These are phyloP conservation scores for Ophiostoma perfectum DNA, from an alignment of 2,329 filamentous ascomycete genomes.

Conservation along the genomic window DNA sequence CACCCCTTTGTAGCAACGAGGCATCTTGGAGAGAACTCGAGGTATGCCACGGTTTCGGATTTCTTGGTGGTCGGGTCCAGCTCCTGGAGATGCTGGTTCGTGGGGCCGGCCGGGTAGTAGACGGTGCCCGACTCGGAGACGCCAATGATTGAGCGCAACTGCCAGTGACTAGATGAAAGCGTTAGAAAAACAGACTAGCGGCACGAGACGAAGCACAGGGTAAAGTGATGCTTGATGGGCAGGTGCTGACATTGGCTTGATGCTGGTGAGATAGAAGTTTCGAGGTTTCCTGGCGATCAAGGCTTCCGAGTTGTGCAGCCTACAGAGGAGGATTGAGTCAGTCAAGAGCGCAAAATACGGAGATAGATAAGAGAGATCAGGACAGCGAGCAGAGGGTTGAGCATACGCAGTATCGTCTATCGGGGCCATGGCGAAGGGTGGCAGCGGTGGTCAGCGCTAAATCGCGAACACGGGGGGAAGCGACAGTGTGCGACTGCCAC, in stretches of 20 bases:
- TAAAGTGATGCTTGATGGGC: background rate
- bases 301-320: conserved; percentile 42
- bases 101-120: conserved; percentile 75
- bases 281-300: conserved; percentile 56
- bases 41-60: conserved; percentile 65
- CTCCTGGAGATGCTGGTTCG: conserved; percentile 59
- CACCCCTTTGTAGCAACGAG: conserved; percentile 81
- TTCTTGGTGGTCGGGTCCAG: conserved; percentile 64
- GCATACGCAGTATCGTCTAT: background rate
- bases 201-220: background rate
- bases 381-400: background rate
- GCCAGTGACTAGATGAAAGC: conserved; percentile 60
- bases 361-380: background rate
- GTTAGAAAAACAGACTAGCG: background rate
- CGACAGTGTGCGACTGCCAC: conserved; percentile 11
- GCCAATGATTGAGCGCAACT: conserved; percentile 84
- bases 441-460: conserved; percentile 2
- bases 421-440: conserved; percentile 9
- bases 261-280: conserved; percentile 62
- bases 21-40: conserved; percentile 74
- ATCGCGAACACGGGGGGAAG: conserved; percentile 8
- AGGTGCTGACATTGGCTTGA: conserved; percentile 56
- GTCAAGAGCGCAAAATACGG: background rate
- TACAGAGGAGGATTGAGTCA: background rate
- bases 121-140: conserved; percentile 69